Percentiles rank a stretch among this genome's conserved stretches.
These are phyloP conservation scores for Alternaria brassicicola DNA, from an alignment of 2,329 filamentous ascomycete species.

Conservation along the genomic window DNA sequence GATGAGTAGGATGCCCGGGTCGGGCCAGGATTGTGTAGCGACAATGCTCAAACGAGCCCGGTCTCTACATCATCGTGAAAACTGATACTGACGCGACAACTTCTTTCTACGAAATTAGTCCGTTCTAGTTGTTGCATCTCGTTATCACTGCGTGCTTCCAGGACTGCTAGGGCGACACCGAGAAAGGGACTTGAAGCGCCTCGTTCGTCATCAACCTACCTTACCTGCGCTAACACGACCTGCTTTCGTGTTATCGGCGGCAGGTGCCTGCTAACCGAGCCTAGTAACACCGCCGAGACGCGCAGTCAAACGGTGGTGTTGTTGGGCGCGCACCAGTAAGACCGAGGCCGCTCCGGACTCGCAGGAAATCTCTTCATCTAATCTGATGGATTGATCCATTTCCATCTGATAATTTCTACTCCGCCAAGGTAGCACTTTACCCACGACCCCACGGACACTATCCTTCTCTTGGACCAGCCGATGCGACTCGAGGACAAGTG, in stretches of 20 bases:
- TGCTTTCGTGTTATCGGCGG: conserved; percentile 24
- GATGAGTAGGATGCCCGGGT: not conserved
- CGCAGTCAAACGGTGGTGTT: conserved; percentile 20
- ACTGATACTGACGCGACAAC: not conserved
- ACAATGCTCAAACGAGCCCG: not conserved
- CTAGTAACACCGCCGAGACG: conserved; percentile 29
- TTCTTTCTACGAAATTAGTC: not conserved
- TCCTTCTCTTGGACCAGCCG: conserved; percentile 9
- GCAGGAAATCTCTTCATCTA: conserved; percentile 19
- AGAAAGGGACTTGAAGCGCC: conserved; percentile 17
- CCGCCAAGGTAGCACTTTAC: conserved; percentile 21
- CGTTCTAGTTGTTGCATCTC: not conserved
- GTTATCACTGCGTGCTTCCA: not conserved
- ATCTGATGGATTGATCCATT: conserved; percentile 25
- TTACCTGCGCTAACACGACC: conserved; percentile 16
- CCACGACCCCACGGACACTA: conserved; percentile 28
- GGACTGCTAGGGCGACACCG: not conserved
- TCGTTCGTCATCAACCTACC: conserved; percentile 33
- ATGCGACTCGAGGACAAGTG: conserved; percentile 24
- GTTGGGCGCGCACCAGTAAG: conserved; percentile 11
- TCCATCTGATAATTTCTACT: conserved; percentile 35
- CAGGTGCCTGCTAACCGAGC: conserved; percentile 26
- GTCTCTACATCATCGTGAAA: not conserved
- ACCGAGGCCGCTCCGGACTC: conserved; percentile 31
- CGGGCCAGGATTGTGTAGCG: not conserved